Evolutionary conservation across 768 basidiomycete genomes (phyloP).

Genomic region (Rhodotorula babjevae): DNA sequence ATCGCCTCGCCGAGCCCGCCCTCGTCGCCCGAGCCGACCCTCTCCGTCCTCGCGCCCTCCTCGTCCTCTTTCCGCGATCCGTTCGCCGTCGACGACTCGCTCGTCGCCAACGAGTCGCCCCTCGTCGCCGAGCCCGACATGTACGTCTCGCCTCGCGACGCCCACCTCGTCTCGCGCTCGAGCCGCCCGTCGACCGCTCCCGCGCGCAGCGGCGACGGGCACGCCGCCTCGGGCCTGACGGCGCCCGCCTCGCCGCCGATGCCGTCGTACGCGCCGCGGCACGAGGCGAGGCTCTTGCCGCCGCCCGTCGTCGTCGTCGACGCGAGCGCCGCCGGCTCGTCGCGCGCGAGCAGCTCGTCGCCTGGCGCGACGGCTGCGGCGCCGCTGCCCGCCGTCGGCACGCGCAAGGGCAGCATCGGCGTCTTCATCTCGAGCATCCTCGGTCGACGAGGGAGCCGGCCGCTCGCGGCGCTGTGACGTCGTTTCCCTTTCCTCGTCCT

Average conservation of each 20-base stretch:
- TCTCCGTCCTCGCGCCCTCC: neutral
- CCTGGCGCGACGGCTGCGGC: neutral
- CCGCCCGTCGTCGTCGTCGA: neutral
- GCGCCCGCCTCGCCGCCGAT: neutral
- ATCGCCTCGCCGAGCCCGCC: neutral
- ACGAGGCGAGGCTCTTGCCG: neutral
- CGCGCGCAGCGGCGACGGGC: neutral
- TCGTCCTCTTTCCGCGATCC: neutral
- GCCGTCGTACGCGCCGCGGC: neutral
- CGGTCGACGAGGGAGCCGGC: neutral
- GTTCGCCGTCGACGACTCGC: neutral
- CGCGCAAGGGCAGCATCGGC: conserved; percentile 1
- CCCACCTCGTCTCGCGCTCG: no score
- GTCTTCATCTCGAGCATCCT: neutral
- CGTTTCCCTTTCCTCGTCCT: neutral
- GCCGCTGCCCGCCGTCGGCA: no score
- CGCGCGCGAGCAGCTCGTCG: neutral
- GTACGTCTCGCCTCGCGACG: conserved; percentile 1
- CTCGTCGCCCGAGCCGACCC: neutral
- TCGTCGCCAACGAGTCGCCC: neutral
- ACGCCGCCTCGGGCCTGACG: neutral
- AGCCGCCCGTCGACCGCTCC: neutral
- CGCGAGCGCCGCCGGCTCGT: neutral
- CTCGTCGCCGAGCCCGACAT: neutral
- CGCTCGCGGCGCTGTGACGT: neutral